phyloP scores from a whole-genome alignment of 2,329 filamentous ascomycete genomes.

The Nothophaeocryptopus gaeumannii region DNA sequence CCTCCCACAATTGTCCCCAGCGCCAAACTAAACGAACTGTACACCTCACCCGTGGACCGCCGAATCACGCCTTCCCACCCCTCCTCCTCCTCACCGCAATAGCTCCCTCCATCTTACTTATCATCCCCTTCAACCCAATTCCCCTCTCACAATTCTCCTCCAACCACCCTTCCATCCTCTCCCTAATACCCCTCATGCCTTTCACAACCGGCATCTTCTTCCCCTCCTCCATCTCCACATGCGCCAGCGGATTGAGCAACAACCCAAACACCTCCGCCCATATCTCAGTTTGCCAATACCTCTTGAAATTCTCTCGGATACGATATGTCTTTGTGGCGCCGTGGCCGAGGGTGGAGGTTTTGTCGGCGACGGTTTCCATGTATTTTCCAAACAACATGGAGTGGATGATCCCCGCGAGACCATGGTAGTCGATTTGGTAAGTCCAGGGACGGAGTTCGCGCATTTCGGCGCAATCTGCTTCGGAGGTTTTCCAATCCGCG shows the following conservation, averaged over 20 bases:
- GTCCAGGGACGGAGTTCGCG: constrained; percentile 93
- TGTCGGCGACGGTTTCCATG: constrained; percentile 68
- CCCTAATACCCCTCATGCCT: constrained; percentile 66
- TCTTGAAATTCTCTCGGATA: constrained; percentile 78
- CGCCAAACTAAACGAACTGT: too few relatives aligned
- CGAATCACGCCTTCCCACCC: constrained; percentile 18
- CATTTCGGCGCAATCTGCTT: constrained; percentile 92
- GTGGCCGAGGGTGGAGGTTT: constrained; percentile 47
- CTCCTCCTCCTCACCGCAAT: constrained; percentile 52
- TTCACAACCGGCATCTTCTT: constrained; percentile 69
- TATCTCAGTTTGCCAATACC: constrained; percentile 95
- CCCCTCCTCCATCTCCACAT: constrained; percentile 63
- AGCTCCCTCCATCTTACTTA: constrained; percentile 64
- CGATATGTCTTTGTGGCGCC: constrained; percentile 66
- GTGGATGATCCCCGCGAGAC: constrained; percentile 83
- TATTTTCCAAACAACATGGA: constrained; percentile 90
- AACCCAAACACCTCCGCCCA: constrained; percentile 83
- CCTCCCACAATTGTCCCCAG: too few relatives aligned
- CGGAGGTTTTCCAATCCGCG: constrained; percentile 87
- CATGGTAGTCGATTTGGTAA: constrained; percentile 95
- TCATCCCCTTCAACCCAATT: constrained; percentile 54
- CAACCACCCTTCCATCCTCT: constrained; percentile 81
- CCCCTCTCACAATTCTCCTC: constrained; percentile 79
- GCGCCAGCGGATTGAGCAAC: constrained; percentile 74
- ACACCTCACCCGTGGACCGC: too few relatives aligned